phyloP scores from a whole-genome alignment of 495 filamentous ascomycete species.

The Neurospora cerealis region DNA sequence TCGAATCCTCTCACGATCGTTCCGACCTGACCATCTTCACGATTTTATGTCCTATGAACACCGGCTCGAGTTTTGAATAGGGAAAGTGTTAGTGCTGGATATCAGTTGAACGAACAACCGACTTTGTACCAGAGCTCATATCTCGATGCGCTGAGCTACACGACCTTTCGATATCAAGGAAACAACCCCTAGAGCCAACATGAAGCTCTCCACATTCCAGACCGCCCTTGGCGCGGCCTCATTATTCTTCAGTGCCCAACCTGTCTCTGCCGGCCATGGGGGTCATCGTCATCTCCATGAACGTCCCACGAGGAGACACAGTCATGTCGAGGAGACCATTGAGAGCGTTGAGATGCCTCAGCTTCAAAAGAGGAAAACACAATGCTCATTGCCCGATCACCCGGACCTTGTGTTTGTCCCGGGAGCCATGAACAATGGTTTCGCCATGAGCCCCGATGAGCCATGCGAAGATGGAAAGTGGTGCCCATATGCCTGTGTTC shows the following conservation, averaged over 20 bases:
- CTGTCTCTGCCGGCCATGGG: conserved; percentile 18
- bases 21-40: neutral
- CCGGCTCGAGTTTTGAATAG: neutral
- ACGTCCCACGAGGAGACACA: conserved; percentile 23
- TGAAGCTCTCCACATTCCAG: conserved; percentile 41
- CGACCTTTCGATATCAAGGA: neutral
- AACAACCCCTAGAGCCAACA: conserved; percentile 9
- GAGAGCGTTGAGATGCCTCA: conserved; percentile 14
- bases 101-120: neutral
- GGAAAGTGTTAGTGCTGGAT: neutral
- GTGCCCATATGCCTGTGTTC: conserved; percentile 70
- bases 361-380: conserved; percentile 30
- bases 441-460: conserved; percentile 75
- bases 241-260: conserved; percentile 29
- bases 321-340: conserved; percentile 13
- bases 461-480: conserved; percentile 57
- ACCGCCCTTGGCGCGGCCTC: conserved; percentile 38
- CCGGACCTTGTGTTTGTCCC: conserved; percentile 62
- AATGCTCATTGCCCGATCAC: conserved; percentile 56
- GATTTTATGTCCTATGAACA: neutral
- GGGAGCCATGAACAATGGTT: conserved; percentile 56
- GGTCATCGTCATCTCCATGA: conserved; percentile 27
- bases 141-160: neutral
- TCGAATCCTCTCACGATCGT: neutral
- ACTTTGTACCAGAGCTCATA: neutral